Conservation (phyloP, 345 rosid species). For the Eutrema heterophyllum region DNA sequence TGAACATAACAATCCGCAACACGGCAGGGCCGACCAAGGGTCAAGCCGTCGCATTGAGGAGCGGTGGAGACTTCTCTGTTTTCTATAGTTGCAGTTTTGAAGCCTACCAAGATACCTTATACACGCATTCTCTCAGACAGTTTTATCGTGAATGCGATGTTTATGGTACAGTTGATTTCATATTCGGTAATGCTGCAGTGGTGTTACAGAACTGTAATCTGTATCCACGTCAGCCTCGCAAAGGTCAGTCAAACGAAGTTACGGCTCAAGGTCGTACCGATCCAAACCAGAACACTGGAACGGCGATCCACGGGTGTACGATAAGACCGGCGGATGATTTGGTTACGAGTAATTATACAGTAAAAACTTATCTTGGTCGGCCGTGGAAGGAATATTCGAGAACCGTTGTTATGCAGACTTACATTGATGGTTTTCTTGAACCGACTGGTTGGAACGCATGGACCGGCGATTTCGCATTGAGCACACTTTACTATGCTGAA, state of each 20-base stretch:
- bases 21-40: conserved; percentile 80
- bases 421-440: conserved; percentile 45
- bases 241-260: conserved; percentile 69
- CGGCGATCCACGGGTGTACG: conserved; percentile 52
- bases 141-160: conserved; percentile 86
- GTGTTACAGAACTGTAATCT: conserved; percentile 75
- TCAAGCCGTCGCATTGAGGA: conserved; percentile 85
- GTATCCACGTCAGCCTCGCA: conserved; percentile 68
- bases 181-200: conserved; percentile 89
- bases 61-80: conserved; percentile 65
- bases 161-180: conserved; percentile 89
- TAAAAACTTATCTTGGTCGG: conserved; percentile 66
- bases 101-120: conserved; percentile 83
- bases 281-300: conserved; percentile 89
- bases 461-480: conserved; percentile 62
- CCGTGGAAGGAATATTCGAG: conserved; percentile 94
- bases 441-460: conserved; percentile 75
- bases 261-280: conserved; percentile 87
- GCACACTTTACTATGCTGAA: conserved; percentile 73
- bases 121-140: conserved; percentile 72
- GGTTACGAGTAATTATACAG: conserved; percentile 38
- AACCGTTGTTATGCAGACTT: conserved; percentile 58
- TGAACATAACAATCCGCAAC: conserved; percentile 75
- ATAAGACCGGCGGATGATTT: conserved; percentile 63
- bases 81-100: conserved; percentile 86